Base-by-base conservation (phyloP, 345 rosid genomes). In the Syzygium aromaticum region DNA sequence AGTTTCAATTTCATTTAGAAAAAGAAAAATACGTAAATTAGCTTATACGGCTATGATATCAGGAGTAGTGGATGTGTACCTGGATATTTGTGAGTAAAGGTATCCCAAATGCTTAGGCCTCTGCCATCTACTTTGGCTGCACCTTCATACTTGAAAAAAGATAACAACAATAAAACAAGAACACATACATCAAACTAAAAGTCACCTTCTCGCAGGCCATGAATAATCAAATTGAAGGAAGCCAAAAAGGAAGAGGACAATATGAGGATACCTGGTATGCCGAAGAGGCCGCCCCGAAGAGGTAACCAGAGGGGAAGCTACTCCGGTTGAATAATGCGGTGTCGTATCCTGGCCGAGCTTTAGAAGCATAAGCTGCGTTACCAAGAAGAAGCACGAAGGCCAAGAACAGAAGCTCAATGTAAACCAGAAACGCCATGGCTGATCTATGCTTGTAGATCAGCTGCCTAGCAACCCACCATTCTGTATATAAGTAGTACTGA, bases 41-140 rank as follows among this genome's bases (percentile, higher is more conserved):
- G 67, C 17, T 61, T n/a, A 27, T n/a, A 61, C n/a, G 53, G 53
- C 16, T 52, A 12, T 52, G 53, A 52, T 13, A 52, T 28, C 13
- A 19, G 51, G 21, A 56, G 6, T 28, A n/a, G 10, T 46, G 59
- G 67, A 85, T 46, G 1, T 11, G 67, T 25, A 17, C 89, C 89
- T 77, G 89, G 88, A 54, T 87, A 7, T 51, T 52, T 10, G 46
- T 28, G 27, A 33, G 82, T 77, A 73, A 84, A 89, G 38, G 84
- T 63, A 67, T 91, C 92, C 92, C 92, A 91, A 13, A 89, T 88
- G 82, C 91, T 87, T 4, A 88, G 89, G 9, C 83, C 85, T 30
- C 64, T 91, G 14, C 91, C 90, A 63, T 89, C 91, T 38, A 15
- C 23, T 28, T n/a, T 38, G 11, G 91, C 52, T 52, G 92, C 90